These are phyloP conservation scores for Coriolopsis trogii DNA, from an alignment of 1,284 basidiomycete genomes.

Conservation along the genomic window DNA sequence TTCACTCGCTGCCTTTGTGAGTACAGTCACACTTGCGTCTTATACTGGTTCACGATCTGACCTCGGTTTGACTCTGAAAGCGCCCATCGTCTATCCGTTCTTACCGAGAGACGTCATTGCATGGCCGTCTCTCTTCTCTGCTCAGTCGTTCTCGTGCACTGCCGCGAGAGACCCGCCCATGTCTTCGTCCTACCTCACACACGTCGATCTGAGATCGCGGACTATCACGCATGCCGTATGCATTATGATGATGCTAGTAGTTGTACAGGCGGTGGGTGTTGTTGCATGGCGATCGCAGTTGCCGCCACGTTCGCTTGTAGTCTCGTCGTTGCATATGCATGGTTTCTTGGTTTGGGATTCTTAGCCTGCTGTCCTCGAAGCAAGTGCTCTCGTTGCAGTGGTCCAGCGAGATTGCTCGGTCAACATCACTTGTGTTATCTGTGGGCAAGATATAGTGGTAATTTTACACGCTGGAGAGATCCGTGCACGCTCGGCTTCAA, in stretches of 20 bases:
- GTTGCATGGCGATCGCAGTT: conserved; percentile 6
- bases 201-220: conserved; percentile 20
- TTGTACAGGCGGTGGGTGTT: conserved; percentile 7
- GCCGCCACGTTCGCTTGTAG: conserved; percentile 13
- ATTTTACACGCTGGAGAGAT: too few species aligned
- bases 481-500: too few species aligned
- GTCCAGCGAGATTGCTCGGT: too few species aligned
- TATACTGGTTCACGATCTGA: too few species aligned
- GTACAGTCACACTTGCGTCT: neutral
- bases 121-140: neutral
- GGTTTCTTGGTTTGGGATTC: conserved; percentile 5
- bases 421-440: too few species aligned
- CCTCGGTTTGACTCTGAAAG: neutral
- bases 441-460: too few species aligned
- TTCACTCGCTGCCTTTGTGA: conserved; percentile 5
- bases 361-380: too few species aligned
- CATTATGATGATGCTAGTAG: conserved; percentile 12
- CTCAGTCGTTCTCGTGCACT: neutral
- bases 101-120: neutral
- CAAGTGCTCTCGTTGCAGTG: too few species aligned
- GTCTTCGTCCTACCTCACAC: conserved; percentile 1
- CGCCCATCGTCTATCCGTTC: neutral
- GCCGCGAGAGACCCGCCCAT: neutral
- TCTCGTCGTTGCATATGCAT: conserved; percentile 16
- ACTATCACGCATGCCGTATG: conserved; percentile 13